phyloP scores from a whole-genome alignment of 2,329 filamentous ascomycete species.

The Lachnellula suecica region DNA sequence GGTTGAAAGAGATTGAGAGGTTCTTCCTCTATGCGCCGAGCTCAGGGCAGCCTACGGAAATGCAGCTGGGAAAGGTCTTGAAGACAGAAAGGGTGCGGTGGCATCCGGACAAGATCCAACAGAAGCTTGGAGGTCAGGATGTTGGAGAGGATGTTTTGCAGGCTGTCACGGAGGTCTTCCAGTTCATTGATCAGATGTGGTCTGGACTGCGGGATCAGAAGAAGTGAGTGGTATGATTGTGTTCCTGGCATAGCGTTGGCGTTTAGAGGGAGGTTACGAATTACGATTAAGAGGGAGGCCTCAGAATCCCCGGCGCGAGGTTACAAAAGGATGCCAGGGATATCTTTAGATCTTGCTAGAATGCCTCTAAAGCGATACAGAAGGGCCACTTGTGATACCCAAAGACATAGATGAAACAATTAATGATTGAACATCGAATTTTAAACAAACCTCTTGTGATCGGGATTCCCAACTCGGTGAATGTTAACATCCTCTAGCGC shows the following conservation, averaged over 20 bases:
- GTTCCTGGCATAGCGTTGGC: slow-evolving; percentile 16
- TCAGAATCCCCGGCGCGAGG: too few species aligned
- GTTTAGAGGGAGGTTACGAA: slow-evolving; percentile 12
- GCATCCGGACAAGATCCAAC: slow-evolving; percentile 98
- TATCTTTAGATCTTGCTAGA: too few species aligned
- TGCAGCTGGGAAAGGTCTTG: slow-evolving; percentile 50
- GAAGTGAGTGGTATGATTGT: slow-evolving; percentile 7
- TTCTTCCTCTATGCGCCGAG: slow-evolving; percentile 58
- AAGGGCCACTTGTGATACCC: too few species aligned
- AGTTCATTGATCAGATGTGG: slow-evolving; percentile 84
- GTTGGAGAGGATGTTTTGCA: slow-evolving; percentile 73
- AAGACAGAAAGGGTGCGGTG: slow-evolving; percentile 88
- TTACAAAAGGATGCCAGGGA: too few species aligned
- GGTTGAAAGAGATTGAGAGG: slow-evolving; percentile 55
- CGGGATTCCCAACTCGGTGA: too few species aligned
- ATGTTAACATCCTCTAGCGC: too few species aligned
- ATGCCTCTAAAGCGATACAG: too few species aligned
- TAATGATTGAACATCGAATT: too few species aligned
- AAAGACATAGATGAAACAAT: too few species aligned
- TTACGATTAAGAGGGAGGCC: too few species aligned
- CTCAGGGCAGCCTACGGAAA: slow-evolving; percentile 28
- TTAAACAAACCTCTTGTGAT: too few species aligned
- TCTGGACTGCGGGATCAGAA: slow-evolving; percentile 43
- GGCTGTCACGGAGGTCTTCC: slow-evolving; percentile 86
- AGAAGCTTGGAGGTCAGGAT: slow-evolving; percentile 69